Evolutionary conservation across 164 flowering plant species (phyloP).

Genomic region (Umbellularia californica): DNA sequence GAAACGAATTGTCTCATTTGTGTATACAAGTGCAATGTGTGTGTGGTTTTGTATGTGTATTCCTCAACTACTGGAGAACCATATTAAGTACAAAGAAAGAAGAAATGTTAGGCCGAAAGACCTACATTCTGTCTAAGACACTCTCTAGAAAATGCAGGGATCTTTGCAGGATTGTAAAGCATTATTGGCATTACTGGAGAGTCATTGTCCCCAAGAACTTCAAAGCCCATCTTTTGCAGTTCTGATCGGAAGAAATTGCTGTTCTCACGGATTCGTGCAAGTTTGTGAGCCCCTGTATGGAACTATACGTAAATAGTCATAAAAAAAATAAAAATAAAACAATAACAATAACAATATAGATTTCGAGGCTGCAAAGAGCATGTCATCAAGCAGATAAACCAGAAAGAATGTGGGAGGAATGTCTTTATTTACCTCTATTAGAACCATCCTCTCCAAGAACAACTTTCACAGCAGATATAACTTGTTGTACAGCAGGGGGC

Average conservation of each 20-base stretch:
- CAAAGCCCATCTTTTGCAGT: constrained; percentile 94
- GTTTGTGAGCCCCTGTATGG: constrained; percentile 81
- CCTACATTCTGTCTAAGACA: constrained; percentile 79
- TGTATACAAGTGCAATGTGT: too few relatives aligned
- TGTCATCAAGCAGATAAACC: not conserved
- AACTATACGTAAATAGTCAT: constrained; percentile 2
- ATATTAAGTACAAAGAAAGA: too few relatives aligned
- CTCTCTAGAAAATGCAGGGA: constrained; percentile 93
- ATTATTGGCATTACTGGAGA: constrained; percentile 98
- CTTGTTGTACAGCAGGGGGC: constrained; percentile 93
- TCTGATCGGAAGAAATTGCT: constrained; percentile 96
- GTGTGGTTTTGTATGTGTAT: not conserved
- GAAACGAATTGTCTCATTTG: too few relatives aligned
- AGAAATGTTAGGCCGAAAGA: not conserved
- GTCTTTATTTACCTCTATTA: constrained; percentile 54
- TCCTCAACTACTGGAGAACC: not conserved
- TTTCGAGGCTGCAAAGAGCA: not conserved
- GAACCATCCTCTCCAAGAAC: constrained; percentile 97
- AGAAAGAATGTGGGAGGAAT: not conserved
- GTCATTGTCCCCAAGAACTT: constrained; percentile 97
- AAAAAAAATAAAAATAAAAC: too few relatives aligned
- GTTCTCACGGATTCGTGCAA: constrained; percentile 85
- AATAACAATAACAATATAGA: not conserved
- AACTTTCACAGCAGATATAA: constrained; percentile 78
- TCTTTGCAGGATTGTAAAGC: constrained; percentile 98